A percentile compares a stretch with the other conserved stretches of the same genome.
Evolutionary conservation across 2,329 filamentous ascomycete genomes (phyloP).

Genomic region (Daldinia sp.): DNA sequence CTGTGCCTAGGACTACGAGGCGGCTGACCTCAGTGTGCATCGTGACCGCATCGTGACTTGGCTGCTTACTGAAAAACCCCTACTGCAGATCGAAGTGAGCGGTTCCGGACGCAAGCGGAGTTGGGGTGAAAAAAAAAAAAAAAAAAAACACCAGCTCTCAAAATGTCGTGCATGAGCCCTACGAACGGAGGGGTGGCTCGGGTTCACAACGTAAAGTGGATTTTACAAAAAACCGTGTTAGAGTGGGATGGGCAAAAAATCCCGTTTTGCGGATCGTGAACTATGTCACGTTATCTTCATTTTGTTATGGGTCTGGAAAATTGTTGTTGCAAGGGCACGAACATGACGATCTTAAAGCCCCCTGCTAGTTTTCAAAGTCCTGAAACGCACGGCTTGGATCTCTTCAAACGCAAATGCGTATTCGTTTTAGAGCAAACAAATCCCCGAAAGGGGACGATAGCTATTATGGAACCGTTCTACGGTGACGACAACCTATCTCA

Average conservation of each 20-base stretch:
- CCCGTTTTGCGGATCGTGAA: conserved; percentile 30
- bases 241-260: conserved; percentile 11
- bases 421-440: background rate
- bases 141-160: background rate
- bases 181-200: conserved; percentile 20
- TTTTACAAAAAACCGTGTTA: conserved; percentile 1
- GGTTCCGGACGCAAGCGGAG: conserved; percentile 5
- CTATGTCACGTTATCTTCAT: conserved; percentile 27
- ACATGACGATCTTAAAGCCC: background rate
- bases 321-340: background rate
- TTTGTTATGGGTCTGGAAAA: conserved; percentile 27
- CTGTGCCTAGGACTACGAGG: background rate
- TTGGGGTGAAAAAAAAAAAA: conserved; percentile 2
- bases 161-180: conserved; percentile 34
- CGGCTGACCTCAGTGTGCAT: background rate
- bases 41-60: conserved; percentile 9
- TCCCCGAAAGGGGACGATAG: background rate
- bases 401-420: background rate
- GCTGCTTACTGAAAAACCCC: conserved; percentile 6
- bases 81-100: conserved; percentile 4
- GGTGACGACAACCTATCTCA: background rate
- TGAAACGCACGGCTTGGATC: background rate
- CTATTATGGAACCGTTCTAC: background rate
- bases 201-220: conserved; percentile 31
- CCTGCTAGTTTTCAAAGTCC: conserved; percentile 1